These are phyloP conservation scores for Beta corolliflora DNA, from an alignment of 179 eudicot species.

Conservation along the genomic window DNA sequence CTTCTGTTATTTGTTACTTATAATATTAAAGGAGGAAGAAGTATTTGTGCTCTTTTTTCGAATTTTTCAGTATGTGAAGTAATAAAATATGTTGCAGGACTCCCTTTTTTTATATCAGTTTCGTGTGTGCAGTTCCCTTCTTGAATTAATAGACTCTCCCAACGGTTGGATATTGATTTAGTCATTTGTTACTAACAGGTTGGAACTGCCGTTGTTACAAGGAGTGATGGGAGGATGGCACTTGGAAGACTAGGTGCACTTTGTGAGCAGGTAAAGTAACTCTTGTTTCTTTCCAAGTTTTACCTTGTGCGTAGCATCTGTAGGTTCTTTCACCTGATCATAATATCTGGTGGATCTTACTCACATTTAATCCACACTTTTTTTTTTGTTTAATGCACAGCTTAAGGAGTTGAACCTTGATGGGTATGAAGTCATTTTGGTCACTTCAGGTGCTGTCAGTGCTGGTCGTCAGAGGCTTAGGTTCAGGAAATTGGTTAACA, in stretches of 20 bases:
- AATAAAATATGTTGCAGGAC: not conserved
- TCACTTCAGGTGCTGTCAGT: constrained; percentile 95
- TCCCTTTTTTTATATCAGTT: no score
- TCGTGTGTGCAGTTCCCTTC: not conserved
- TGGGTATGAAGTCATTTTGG: constrained; percentile 92
- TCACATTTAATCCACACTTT: constrained; percentile 14
- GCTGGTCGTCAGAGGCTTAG: constrained; percentile 93
- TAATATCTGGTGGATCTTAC: not conserved
- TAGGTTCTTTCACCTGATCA: not conserved
- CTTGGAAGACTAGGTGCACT: constrained; percentile 95
- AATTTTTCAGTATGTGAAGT: not conserved
- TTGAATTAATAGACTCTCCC: not conserved
- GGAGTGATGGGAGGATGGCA: constrained; percentile 88
- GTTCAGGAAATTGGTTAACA: constrained; percentile 77
- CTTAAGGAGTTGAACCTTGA: constrained; percentile 70
- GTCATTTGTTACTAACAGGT: constrained; percentile 50
- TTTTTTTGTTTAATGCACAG: constrained; percentile 40
- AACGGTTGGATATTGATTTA: not conserved
- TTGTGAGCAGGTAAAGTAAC: constrained; percentile 77
- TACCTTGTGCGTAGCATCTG: not conserved
- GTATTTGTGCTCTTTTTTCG: not conserved
- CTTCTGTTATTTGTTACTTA: not conserved
- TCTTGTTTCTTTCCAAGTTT: not conserved
- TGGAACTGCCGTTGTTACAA: constrained; percentile 97
- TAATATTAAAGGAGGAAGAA: not conserved